Evolutionary conservation across 176 grass and related monocot genomes (phyloP).

Genomic region (Saccharum spontaneum): DNA sequence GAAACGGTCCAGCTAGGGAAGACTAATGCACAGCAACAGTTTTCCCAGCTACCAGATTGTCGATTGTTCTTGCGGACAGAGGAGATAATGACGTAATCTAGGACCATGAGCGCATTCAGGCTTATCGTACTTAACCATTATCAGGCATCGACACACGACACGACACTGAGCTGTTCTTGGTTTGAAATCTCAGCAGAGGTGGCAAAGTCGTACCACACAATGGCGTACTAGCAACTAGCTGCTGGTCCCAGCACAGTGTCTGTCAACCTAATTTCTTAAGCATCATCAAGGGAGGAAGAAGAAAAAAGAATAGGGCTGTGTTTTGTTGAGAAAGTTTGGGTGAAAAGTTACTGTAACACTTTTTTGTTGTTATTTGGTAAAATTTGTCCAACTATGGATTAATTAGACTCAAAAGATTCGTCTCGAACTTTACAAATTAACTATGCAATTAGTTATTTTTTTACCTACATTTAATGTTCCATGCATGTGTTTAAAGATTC

Average conservation of each 20-base stretch:
- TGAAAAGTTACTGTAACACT: too few species aligned
- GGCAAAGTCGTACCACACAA: background rate
- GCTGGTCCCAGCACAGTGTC: background rate
- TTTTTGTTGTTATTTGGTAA: too few species aligned
- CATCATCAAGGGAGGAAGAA: background rate
- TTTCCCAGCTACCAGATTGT: slow-evolving; percentile 8
- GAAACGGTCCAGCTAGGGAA: background rate
- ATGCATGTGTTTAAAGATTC: too few species aligned
- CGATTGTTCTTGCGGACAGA: background rate
- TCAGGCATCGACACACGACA: background rate
- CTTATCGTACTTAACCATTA: background rate
- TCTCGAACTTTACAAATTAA: too few species aligned
- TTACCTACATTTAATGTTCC: too few species aligned
- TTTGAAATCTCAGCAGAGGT: background rate
- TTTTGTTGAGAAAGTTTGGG: too few species aligned
- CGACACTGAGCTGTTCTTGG: background rate
- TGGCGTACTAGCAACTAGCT: background rate
- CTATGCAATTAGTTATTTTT: too few species aligned
- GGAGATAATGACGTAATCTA: slow-evolving; percentile 11
- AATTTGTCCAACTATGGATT: too few species aligned
- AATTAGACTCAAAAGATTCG: too few species aligned
- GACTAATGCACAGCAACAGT: background rate
- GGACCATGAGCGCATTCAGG: background rate
- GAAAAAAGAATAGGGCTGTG: too few species aligned
- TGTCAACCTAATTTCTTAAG: background rate